Base-by-base conservation (phyloP, 2,329 filamentous ascomycete species). In the Colletotrichum falcatum region DNA sequence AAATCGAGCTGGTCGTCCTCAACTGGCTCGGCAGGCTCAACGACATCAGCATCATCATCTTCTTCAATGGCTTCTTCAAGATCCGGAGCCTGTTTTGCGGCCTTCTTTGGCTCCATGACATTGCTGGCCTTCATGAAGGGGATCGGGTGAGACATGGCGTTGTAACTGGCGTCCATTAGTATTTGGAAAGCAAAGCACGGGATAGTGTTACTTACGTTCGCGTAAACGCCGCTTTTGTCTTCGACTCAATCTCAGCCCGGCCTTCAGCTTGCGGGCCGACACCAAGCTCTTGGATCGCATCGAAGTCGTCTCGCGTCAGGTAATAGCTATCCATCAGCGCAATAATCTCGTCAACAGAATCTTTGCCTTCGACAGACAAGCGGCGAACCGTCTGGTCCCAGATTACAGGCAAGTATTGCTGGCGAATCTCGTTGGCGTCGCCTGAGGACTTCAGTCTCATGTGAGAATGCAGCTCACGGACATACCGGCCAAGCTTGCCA, bases 251-350 rank as follows among this genome's bases (percentile, higher is more conserved):
- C 71, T 91, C 92, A 74, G 97, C 87, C 1, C 84, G 84, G 23
- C 91, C 90, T 80, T 95, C 90, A 72, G 91, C 87, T 87, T 97
- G 95, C 1, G 91, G 89, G 5, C 95, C 96, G 18, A 99, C 89
- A 8, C 95, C 95, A 30, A 99, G 88, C 82, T 99, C 96, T 79
- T 94, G 87, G 76, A 99, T 94, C 12, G 91, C 92, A 78, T 99
- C 96, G 80, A 95, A 97, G 79, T 99, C 96, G 30, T 99, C 96
- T 72, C 92, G 92, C 0, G 96, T 98, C 67, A 99, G 85, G 80
- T 92, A 99, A 82, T 99, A 99, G 78, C 92, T 94, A 78, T 99
- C 96, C 96, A 99, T 98, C 64, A 98, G 86, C 64, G 96, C 90
- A 77, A 99, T 99, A 64, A 98, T 91, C 2, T 93, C 91, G 1